Evolutionary conservation across 1,284 basidiomycete genomes (phyloP).

Genomic region (Trichosporon sp.): DNA sequence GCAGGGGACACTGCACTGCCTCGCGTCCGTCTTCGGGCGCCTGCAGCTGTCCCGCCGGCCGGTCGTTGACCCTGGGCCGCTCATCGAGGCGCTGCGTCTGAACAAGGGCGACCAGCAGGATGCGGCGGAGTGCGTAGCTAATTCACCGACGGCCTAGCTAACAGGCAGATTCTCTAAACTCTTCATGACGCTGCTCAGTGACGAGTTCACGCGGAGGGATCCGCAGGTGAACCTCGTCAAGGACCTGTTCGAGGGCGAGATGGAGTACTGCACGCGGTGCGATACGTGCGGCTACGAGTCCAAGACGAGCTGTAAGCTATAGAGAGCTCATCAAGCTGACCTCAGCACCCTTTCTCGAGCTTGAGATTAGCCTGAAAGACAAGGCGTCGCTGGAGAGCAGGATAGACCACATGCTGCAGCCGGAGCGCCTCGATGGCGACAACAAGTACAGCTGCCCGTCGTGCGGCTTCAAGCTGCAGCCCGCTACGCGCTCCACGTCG

Average conservation of each 20-base stretch:
- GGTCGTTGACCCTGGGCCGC: conserved; percentile 72
- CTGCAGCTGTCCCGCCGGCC: conserved; percentile 65
- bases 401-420: conserved; percentile 58
- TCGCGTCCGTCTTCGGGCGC: conserved; percentile 61
- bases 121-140: conserved; percentile 72
- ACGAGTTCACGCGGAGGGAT: conserved; percentile 65
- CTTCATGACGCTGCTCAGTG: conserved; percentile 79
- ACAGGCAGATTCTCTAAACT: conserved; percentile 76
- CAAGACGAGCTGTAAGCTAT: conserved; percentile 8
- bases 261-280: conserved; percentile 73
- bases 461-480: conserved; percentile 62
- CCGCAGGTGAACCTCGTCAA: conserved; percentile 62
- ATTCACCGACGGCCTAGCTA: neutral
- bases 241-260: conserved; percentile 79
- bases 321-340: neutral
- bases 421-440: conserved; percentile 70
- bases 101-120: conserved; percentile 82
- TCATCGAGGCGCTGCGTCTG: conserved; percentile 75
- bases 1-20: conserved; percentile 57
- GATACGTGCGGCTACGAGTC: conserved; percentile 57
- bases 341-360: conserved; percentile 63
- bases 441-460: conserved; percentile 78
- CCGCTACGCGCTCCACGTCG: conserved; percentile 70
- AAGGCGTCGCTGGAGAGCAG: conserved; percentile 68
- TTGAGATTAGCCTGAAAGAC: conserved; percentile 76